Base-by-base conservation (phyloP, 805 yeast species). In the Zygoascus tannicola region DNA sequence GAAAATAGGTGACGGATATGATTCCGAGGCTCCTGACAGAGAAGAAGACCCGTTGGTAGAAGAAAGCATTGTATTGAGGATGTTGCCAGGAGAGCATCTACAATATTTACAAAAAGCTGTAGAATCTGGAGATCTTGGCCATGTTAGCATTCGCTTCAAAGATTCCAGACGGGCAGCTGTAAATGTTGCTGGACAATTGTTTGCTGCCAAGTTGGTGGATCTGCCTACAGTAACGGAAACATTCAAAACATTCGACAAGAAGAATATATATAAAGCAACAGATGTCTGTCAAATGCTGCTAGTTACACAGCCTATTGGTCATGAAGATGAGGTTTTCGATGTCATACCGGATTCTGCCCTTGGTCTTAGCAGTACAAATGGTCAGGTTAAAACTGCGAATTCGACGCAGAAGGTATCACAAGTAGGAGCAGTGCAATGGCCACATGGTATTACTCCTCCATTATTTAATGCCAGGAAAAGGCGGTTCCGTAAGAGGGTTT, bases 1-100 rank as follows among this genome's bases (percentile, higher is more conserved):
- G 53, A 71, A 81, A 3, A 92, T 94, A 0, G 95, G 95, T 3
- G 96, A 90, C 54, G 97, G 97, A 1, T 90, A 90, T 62, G 98
- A 90, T 58, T 82, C 95, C 2, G 97, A 90, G 56, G 97, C 94
- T 16, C 94, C 96, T 0, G 97, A 90, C 52, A 68, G 85, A 21
- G 98, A 92, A 59, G 96, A 87, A 48, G 97, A 92, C 57, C 97
- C 98, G 1, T 65, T 86, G 48, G 68, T 86, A 5, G 97, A 92
- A 57, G 94, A 85, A 51, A 95, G 92, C 0, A 70, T 92, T 1
- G 70, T 87, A 1, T 60, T 92, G 35, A 70, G 98, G 44, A 78
- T 90, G 65, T 67, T 71, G 30, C 66, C 74, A 3, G 85, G 80
- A 47, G 69, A 73, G 7, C 81, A 81, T 44, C 63, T 85, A 32